These are phyloP conservation scores for Myrmaecium sp. DNA, from an alignment of 2,329 filamentous ascomycete species.

Conservation along the genomic window DNA sequence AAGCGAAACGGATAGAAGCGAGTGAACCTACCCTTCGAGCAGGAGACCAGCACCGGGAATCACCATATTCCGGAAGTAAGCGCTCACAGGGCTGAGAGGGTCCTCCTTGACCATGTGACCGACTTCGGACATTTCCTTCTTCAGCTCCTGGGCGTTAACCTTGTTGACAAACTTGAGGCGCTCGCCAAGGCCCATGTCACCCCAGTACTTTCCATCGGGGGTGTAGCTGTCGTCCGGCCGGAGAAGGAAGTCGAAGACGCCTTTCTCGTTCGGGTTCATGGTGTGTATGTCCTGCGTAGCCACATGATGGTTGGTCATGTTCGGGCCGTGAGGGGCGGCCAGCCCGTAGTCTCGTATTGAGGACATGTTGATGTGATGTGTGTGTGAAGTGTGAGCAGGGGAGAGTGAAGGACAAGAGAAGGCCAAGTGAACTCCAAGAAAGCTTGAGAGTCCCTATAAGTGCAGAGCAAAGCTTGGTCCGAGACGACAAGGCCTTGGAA, in stretches of 20 bases:
- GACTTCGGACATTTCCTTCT: constrained; percentile 47
- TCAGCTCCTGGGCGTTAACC: constrained; percentile 54
- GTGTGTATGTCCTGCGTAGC: constrained; percentile 23
- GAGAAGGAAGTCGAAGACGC: constrained; percentile 61
- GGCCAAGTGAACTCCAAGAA: too few relatives aligned
- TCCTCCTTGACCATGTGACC: constrained; percentile 74
- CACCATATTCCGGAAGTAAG: constrained; percentile 81
- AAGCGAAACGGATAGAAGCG: constrained; percentile 3
- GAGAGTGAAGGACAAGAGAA: too few relatives aligned
- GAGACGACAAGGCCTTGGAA: too few relatives aligned
- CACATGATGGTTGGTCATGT: constrained; percentile 25
- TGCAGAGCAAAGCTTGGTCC: too few relatives aligned
- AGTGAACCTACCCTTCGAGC: constrained; percentile 50
- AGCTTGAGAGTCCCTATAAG: too few relatives aligned
- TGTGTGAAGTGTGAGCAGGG: too few relatives aligned
- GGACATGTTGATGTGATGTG: too few relatives aligned
- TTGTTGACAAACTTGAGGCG: constrained; percentile 59
- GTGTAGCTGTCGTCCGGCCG: constrained; percentile 82
- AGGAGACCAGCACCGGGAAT: constrained; percentile 83
- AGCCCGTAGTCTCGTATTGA: constrained; percentile 30
- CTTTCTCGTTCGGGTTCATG: constrained; percentile 42
- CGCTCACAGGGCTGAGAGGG: constrained; percentile 64
- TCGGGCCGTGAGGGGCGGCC: constrained; percentile 32
- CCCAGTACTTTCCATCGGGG: constrained; percentile 76
- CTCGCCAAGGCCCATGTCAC: constrained; percentile 57